Percentiles rank a stretch among this genome's conserved stretches.
Conservation (phyloP, 768 basidiomycete species). For the Mycena galopus region DNA sequence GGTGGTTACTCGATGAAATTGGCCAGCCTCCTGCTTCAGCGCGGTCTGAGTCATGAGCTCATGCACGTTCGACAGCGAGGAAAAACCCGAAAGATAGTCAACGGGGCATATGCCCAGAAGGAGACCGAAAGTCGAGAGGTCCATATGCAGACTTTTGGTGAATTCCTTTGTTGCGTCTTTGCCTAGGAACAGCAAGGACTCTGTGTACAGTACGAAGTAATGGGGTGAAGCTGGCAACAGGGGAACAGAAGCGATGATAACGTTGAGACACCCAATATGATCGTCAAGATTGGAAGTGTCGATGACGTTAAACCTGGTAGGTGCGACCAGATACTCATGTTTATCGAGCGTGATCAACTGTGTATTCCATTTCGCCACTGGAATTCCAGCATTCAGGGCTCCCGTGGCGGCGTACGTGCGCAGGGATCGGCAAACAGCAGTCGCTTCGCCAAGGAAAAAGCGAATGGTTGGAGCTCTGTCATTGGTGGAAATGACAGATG, state of each 20-base stretch:
- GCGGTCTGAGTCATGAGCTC: too few relatives aligned
- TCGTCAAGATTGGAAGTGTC: conserved; percentile 66
- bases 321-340: conserved; percentile 39
- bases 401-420: conserved; percentile 36
- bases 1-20: conserved; percentile 32
- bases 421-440: conserved; percentile 55
- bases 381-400: conserved; percentile 44
- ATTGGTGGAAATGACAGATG: background rate
- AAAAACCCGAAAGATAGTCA: conserved; percentile 56
- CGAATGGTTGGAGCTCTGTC: conserved; percentile 45
- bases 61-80: conserved; percentile 55
- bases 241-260: conserved; percentile 54
- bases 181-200: conserved; percentile 51
- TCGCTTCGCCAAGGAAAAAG: conserved; percentile 56
- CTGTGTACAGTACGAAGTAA: conserved; percentile 52
- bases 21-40: conserved; percentile 24
- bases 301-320: conserved; percentile 57
- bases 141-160: conserved; percentile 47
- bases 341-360: conserved; percentile 27
- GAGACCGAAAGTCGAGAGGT: conserved; percentile 56
- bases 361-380: conserved; percentile 50
- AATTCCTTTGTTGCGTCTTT: conserved; percentile 49
- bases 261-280: conserved; percentile 61
- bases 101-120: conserved; percentile 58
- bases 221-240: conserved; percentile 45